phyloP scores from a whole-genome alignment of 2,329 filamentous ascomycete genomes.

The Botrytis aclada region DNA sequence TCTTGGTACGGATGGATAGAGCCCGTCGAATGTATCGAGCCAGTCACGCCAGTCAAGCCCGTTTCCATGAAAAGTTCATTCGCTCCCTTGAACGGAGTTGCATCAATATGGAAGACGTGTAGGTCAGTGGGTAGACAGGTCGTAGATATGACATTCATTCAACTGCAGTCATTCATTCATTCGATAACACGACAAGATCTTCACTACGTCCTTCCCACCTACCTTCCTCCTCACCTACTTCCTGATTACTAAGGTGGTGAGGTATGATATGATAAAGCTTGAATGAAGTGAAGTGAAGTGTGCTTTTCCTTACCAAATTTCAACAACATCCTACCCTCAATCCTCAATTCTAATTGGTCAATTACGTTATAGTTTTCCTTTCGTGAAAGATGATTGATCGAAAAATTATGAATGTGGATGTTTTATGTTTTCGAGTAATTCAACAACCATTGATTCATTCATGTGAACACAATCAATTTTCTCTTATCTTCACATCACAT shows the following conservation, averaged over 20 bases:
- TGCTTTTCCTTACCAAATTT: neutral
- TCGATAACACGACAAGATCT: neutral
- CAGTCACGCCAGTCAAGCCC: too few species aligned
- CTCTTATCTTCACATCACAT: neutral
- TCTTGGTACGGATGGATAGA: constrained; percentile 3
- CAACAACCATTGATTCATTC: neutral
- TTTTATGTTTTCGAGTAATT: neutral
- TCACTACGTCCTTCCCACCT: too few species aligned
- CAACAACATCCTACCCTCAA: neutral
- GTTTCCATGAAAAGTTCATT: neutral
- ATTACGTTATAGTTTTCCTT: neutral
- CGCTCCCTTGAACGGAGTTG: neutral
- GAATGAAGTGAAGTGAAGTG: neutral
- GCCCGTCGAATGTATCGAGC: neutral
- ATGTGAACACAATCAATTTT: constrained; percentile 5
- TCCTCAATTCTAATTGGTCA: neutral
- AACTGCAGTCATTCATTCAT: neutral
- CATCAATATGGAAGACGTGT: neutral
- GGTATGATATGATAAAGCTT: too few species aligned
- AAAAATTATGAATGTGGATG: neutral
- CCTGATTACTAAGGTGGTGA: neutral
- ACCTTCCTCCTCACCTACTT: too few species aligned
- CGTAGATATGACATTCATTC: neutral
- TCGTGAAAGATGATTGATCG: neutral
- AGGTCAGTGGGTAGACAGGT: too few species aligned